These are phyloP conservation scores for Puccinia polysora DNA, from an alignment of 1,284 basidiomycete genomes.

Conservation along the genomic window DNA sequence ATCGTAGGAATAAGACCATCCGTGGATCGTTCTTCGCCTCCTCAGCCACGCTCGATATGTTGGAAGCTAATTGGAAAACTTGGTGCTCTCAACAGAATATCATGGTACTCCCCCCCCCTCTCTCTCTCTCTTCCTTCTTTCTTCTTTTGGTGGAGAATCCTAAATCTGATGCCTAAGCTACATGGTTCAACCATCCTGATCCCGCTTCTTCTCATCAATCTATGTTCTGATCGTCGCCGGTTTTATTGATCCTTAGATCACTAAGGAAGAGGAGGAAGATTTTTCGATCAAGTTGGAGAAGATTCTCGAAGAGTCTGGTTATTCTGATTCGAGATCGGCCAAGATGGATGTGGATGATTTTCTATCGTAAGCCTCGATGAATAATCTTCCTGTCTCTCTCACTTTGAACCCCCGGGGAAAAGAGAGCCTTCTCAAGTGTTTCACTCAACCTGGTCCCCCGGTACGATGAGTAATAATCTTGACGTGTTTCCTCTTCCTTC, in stretches of 20 bases:
- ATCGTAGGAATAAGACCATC: constrained; percentile 81
- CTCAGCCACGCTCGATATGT: constrained; percentile 87
- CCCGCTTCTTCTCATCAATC: neutral
- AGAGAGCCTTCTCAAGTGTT: too few species aligned
- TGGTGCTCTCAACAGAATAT: constrained; percentile 72
- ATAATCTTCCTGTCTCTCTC: too few species aligned
- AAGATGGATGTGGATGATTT: constrained; percentile 82
- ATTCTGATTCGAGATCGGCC: constrained; percentile 67
- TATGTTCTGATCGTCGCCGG: neutral
- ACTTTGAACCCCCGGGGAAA: too few species aligned
- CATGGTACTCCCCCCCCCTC: constrained; percentile 52
- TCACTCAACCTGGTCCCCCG: too few species aligned
- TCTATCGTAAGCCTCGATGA: constrained; percentile 56
- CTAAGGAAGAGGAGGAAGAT: constrained; percentile 1
- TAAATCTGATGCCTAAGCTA: too few species aligned
- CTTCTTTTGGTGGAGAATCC: too few species aligned
- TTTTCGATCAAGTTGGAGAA: constrained; percentile 62
- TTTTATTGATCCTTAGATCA: neutral
- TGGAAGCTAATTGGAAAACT: constrained; percentile 91
- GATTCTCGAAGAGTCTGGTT: constrained; percentile 66
- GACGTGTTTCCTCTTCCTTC: neutral
- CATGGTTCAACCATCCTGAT: too few species aligned
- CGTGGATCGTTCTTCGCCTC: constrained; percentile 76
- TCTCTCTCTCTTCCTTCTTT: neutral
- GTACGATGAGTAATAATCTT: too few species aligned